These are phyloP conservation scores for Auriscalpium vulgare DNA, from an alignment of 768 basidiomycete species.

Conservation along the genomic window DNA sequence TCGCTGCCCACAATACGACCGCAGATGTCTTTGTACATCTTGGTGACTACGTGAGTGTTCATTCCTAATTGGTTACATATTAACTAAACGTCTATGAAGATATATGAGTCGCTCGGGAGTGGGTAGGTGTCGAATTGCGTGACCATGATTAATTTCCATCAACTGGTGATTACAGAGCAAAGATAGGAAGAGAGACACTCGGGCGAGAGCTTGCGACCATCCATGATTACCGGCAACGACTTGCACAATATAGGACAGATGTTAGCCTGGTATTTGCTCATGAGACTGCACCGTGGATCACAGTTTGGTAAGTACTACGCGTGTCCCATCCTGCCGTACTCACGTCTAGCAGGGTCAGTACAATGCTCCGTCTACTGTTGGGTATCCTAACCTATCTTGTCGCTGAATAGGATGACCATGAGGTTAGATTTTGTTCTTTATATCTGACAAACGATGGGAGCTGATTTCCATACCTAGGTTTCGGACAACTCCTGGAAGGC, in stretches of 20 bases:
- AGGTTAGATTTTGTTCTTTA: constrained; percentile 23
- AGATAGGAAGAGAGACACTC: constrained; percentile 41
- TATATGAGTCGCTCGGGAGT: constrained; percentile 39
- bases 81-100: constrained; percentile 21
- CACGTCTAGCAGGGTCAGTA: constrained; percentile 8
- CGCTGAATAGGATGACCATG: constrained; percentile 39
- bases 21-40: constrained; percentile 50
- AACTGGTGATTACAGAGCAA: constrained; percentile 23
- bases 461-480: constrained; percentile 26
- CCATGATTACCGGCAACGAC: constrained; percentile 44
- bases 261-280: constrained; percentile 39
- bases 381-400: too few species aligned
- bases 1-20: constrained; percentile 43
- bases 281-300: constrained; percentile 45
- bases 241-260: constrained; percentile 47
- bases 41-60: constrained; percentile 45
- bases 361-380: too few species aligned
- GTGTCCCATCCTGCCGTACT: too few species aligned
- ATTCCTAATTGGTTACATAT: neutral
- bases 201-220: constrained; percentile 51
- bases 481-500: constrained; percentile 53
- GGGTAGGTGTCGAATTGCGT: constrained; percentile 10
- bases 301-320: constrained; percentile 34
- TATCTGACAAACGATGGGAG: too few species aligned
- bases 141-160: too few species aligned